Evolutionary conservation across 306 rosid species (phyloP).

Genomic region (Trichosanthes cucumerina): DNA sequence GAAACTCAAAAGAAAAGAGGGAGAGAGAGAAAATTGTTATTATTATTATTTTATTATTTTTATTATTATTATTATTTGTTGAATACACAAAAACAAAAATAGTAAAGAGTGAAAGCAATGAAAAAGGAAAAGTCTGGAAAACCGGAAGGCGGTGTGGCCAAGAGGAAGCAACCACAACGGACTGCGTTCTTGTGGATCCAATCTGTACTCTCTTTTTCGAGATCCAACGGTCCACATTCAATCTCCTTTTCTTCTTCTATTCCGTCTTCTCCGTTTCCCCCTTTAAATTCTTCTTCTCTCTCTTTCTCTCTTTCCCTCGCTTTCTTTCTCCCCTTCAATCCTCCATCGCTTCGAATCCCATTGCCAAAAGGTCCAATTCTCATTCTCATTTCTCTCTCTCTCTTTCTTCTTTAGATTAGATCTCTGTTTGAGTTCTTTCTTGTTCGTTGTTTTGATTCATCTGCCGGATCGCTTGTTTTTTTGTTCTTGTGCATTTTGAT

Average conservation of each 20-base stretch:
- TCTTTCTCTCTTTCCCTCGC: constrained; percentile 4
- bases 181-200: constrained; percentile 27
- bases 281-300: constrained; percentile 7
- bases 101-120: not conserved
- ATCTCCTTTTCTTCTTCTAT: constrained; percentile 12
- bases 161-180: not conserved
- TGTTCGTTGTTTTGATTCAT: not conserved
- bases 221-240: constrained; percentile 45
- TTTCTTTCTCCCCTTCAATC: not conserved
- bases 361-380: constrained; percentile 7
- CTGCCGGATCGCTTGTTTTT: not conserved
- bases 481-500: not conserved
- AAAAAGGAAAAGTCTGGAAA: constrained; percentile 10
- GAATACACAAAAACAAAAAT: not conserved
- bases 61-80: no score
- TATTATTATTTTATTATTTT: no score
- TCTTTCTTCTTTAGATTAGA: not conserved
- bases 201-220: constrained; percentile 8
- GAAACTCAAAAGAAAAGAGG: no score
- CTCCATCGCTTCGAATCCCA: constrained; percentile 1
- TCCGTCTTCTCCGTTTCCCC: constrained; percentile 9
- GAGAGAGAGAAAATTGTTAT: no score
- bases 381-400: not conserved
- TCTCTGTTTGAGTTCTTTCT: not conserved
- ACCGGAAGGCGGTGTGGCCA: constrained; percentile 8